Evolutionary conservation across 345 rosid genomes (phyloP).

Genomic region (Dipteronia dyeriana): DNA sequence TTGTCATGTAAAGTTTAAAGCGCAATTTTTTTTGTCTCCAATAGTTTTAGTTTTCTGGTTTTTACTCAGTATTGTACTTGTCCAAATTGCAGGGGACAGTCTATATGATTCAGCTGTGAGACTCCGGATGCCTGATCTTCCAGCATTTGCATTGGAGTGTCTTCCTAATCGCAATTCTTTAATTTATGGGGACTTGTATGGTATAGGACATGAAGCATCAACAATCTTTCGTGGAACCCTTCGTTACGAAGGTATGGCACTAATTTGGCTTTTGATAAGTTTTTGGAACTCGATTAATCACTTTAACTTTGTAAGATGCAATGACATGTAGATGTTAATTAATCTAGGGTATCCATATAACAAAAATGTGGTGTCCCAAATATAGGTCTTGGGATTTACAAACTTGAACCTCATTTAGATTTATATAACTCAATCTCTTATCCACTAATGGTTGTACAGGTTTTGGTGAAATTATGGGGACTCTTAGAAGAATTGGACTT

Average conservation of each 20-base stretch:
- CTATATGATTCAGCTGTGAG: conserved; percentile 73
- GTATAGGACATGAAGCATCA: conserved; percentile 76
- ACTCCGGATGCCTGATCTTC: conserved; percentile 72
- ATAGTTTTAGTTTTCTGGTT: not conserved
- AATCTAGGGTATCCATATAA: not conserved
- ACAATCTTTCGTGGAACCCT: conserved; percentile 91
- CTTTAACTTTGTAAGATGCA: not conserved
- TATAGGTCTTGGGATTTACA: not conserved
- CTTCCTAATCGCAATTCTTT: conserved; percentile 87
- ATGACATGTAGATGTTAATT: not conserved
- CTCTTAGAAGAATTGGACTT: conserved; percentile 74
- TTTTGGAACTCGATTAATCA: conserved; percentile 4
- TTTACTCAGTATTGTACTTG: conserved; percentile 1
- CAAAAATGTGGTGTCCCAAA: not conserved
- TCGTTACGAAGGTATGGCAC: conserved; percentile 80
- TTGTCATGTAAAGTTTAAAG: not conserved
- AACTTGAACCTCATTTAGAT: not conserved
- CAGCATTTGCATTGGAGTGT: conserved; percentile 94
- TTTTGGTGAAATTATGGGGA: conserved; percentile 72
- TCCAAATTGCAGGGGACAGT: conserved; percentile 53
- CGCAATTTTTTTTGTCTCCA: not conserved
- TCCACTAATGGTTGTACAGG: conserved; percentile 41
- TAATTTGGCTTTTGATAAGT: not conserved
- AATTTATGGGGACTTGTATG: conserved; percentile 71
- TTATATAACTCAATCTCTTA: conserved; percentile 13